Evolutionary conservation across 73 alveolate species (phyloP).

Genomic region (Urostyla sp.): DNA sequence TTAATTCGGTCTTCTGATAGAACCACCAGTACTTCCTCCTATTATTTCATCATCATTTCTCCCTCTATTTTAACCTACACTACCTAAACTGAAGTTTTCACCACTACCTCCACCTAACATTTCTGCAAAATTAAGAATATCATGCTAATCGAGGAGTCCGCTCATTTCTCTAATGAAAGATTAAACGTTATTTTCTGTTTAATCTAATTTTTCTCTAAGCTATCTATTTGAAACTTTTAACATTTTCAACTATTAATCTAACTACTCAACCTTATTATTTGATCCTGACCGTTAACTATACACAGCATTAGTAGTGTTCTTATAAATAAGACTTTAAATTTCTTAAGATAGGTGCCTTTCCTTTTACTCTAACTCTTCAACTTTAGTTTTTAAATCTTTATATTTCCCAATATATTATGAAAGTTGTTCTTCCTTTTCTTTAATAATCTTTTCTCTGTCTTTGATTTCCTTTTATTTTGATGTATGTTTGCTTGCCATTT

Average conservation of each 20-base stretch:
- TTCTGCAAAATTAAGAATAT: slow-evolving; percentile 4
- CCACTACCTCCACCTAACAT: slow-evolving; percentile 7
- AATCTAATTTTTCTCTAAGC: slow-evolving; percentile 62
- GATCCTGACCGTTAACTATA: slow-evolving; percentile 19
- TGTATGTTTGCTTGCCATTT: background rate
- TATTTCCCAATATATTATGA: background rate
- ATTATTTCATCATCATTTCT: slow-evolving; percentile 21
- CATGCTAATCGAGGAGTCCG: slow-evolving; percentile 64
- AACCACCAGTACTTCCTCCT: slow-evolving; percentile 59
- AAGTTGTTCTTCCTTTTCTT: slow-evolving; percentile 6
- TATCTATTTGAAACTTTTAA: slow-evolving; percentile 39
- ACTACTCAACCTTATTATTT: slow-evolving; percentile 17
- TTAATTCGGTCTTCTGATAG: slow-evolving; percentile 35
- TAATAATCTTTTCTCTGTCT: background rate
- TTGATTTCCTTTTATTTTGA: background rate
- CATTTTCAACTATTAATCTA: slow-evolving; percentile 8
- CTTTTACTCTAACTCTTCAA: slow-evolving; percentile 27
- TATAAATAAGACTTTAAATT: slow-evolving; percentile 19
- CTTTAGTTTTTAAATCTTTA: background rate
- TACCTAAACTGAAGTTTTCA: background rate
- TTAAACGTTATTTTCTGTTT: slow-evolving; percentile 61
- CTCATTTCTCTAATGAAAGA: slow-evolving; percentile 68
- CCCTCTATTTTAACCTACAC: background rate
- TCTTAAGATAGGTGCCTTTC: slow-evolving; percentile 26
- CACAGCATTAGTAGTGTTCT: slow-evolving; percentile 42